Conservation (phyloP, 2,329 filamentous ascomycete species). For the Dactylellina leptospora region DNA sequence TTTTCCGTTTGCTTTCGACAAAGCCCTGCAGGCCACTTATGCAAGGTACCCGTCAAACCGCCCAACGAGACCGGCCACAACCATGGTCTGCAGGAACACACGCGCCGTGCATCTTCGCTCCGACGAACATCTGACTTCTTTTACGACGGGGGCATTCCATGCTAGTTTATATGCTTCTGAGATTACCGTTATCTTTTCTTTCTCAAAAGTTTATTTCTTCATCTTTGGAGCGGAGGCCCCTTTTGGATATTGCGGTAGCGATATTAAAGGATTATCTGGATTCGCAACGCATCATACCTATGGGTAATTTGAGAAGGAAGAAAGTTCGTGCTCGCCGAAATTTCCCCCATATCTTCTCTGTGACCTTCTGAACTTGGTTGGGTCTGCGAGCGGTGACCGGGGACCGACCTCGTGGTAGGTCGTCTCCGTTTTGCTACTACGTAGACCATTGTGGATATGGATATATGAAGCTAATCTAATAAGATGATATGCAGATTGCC, state of each 20-base stretch:
- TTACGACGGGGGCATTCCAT: neutral
- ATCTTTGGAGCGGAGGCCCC: neutral
- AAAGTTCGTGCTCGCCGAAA: too few species aligned
- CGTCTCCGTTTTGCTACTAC: too few species aligned
- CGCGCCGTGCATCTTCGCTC: neutral
- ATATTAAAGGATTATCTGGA: constrained; percentile 2
- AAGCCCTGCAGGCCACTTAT: constrained; percentile 32
- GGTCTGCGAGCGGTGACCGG: too few species aligned
- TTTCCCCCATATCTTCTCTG: too few species aligned
- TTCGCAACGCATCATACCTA: too few species aligned
- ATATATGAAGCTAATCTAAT: too few species aligned
- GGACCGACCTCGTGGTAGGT: too few species aligned
- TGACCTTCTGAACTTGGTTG: too few species aligned
- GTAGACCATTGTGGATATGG: too few species aligned
- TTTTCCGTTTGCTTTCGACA: neutral
- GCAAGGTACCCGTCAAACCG: constrained; percentile 51
- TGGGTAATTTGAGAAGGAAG: too few species aligned
- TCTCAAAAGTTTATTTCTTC: neutral
- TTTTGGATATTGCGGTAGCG: neutral
- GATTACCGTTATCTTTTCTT: neutral
- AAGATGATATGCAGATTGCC: too few species aligned
- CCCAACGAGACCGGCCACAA: neutral
- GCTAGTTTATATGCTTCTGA: neutral
- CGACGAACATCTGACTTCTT: neutral
- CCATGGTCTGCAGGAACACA: constrained; percentile 5